Evolutionary conservation across 1,139 yeast genomes (phyloP).

Genomic region (Scheffersomyces parashehatae): DNA sequence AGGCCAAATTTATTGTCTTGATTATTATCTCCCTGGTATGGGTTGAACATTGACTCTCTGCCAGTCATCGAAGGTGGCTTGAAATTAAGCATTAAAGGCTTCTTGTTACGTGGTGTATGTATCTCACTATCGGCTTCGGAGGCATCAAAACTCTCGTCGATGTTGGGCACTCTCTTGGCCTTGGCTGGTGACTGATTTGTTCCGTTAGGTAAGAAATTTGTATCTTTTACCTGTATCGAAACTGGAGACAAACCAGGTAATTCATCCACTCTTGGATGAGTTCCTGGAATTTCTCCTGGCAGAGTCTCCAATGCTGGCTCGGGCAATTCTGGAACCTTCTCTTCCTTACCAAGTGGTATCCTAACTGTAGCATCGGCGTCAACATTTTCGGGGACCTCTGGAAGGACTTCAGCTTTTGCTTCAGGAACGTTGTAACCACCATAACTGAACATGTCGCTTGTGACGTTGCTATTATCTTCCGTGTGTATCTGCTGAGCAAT

Average conservation of each 20-base stretch:
- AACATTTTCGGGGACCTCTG: neutral
- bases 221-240: neutral
- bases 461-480: neutral
- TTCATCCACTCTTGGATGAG: neutral
- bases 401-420: neutral
- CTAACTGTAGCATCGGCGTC: neutral
- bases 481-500: constrained; percentile 1
- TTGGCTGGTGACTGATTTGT: neutral
- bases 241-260: neutral
- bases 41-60: constrained; percentile 25
- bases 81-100: constrained; percentile 7
- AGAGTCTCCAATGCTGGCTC: neutral
- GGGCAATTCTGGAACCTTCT: neutral
- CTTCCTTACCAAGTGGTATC: neutral
- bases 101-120: constrained; percentile 3
- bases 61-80: constrained; percentile 3
- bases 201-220: constrained; percentile 1
- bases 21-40: constrained; percentile 22
- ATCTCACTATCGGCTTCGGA: constrained; percentile 2
- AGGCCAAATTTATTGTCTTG: constrained; percentile 27
- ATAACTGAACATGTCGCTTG: constrained; percentile 41
- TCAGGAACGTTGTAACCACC: constrained; percentile 15
- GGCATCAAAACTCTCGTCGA: constrained; percentile 18
- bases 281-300: neutral
- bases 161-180: constrained; percentile 8